Evolutionary conservation across 2,329 filamentous ascomycete genomes (phyloP).

Genomic region (Botrytis paeoniae): DNA sequence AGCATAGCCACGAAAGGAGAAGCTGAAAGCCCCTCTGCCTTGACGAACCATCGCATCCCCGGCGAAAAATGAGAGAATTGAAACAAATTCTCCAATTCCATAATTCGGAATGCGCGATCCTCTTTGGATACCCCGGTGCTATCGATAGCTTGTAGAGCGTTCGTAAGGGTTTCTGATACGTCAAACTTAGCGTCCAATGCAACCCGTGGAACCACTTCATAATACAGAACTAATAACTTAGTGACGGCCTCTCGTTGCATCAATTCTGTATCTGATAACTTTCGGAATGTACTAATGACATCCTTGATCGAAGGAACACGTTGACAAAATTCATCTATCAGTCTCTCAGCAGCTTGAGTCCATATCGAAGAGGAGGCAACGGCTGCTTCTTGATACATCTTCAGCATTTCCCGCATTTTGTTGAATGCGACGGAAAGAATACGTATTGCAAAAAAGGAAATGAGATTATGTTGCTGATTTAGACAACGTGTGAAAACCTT

Average conservation of each 20-base stretch:
- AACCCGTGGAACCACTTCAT: constrained; percentile 73
- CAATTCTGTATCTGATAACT: constrained; percentile 63
- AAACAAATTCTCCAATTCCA: constrained; percentile 79
- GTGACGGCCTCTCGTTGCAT: constrained; percentile 77
- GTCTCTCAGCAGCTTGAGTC: constrained; percentile 63
- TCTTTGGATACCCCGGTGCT: constrained; percentile 43
- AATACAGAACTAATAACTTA: constrained; percentile 78
- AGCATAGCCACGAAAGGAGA: constrained; percentile 73
- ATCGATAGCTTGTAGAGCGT: constrained; percentile 62
- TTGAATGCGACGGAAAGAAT: constrained; percentile 75
- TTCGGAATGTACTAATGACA: constrained; percentile 70
- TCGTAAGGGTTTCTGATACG: constrained; percentile 72
- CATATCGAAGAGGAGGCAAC: constrained; percentile 51
- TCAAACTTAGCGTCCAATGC: constrained; percentile 86
- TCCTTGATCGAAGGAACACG: constrained; percentile 81
- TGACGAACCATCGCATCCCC: constrained; percentile 88
- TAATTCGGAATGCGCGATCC: constrained; percentile 56
- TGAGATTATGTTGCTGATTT: constrained; percentile 72
- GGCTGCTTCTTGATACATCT: constrained; percentile 44
- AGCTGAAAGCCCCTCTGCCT: constrained; percentile 57
- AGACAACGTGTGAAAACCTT: constrained; percentile 78
- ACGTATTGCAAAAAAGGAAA: constrained; percentile 80
- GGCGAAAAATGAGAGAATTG: constrained; percentile 77
- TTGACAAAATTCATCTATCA: constrained; percentile 72
- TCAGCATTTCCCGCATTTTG: constrained; percentile 59